A percentile compares a stretch with the other conserved stretches of the same genome.
These are phyloP conservation scores for Ogataea neopini DNA, from an alignment of 805 yeast species.

Conservation along the genomic window DNA sequence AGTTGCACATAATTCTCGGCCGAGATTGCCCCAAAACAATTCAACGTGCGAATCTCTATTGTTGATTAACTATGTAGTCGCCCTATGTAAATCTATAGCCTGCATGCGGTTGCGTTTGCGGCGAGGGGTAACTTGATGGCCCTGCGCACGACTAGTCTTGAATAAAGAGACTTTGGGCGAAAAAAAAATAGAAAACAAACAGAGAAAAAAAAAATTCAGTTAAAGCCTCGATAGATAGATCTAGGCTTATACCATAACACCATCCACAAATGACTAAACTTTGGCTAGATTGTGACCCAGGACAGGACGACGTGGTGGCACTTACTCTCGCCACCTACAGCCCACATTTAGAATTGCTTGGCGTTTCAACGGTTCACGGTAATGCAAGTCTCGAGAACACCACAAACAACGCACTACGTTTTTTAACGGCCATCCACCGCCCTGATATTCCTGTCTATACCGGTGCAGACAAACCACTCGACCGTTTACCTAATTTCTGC, in stretches of 20 bases:
- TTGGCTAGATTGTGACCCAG: conserved; percentile 93
- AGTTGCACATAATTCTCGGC: neutral
- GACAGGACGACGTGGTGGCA: conserved; percentile 86
- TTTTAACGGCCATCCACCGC: conserved; percentile 59
- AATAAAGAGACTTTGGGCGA: neutral
- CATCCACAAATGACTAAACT: conserved; percentile 48
- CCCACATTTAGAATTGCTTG: conserved; percentile 58
- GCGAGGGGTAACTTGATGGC: neutral
- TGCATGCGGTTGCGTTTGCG: neutral
- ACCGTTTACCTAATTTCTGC: conserved; percentile 51
- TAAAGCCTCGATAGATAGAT: neutral
- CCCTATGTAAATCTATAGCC: neutral
- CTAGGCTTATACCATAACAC: no score
- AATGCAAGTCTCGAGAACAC: conserved; percentile 65
- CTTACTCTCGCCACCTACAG: conserved; percentile 61
- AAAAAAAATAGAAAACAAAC: neutral
- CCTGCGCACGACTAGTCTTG: neutral
- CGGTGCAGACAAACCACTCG: conserved; percentile 63
- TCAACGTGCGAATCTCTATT: no score
- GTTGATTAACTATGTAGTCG: neutral
- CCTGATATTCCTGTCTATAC: conserved; percentile 62
- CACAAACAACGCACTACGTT: conserved; percentile 65
- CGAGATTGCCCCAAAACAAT: conserved; percentile 1
- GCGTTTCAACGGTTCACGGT: conserved; percentile 78
- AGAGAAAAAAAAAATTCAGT: neutral